These are phyloP conservation scores for Cryptococcus sp. DNA, from an alignment of 1,284 basidiomycete species.

Conservation along the genomic window DNA sequence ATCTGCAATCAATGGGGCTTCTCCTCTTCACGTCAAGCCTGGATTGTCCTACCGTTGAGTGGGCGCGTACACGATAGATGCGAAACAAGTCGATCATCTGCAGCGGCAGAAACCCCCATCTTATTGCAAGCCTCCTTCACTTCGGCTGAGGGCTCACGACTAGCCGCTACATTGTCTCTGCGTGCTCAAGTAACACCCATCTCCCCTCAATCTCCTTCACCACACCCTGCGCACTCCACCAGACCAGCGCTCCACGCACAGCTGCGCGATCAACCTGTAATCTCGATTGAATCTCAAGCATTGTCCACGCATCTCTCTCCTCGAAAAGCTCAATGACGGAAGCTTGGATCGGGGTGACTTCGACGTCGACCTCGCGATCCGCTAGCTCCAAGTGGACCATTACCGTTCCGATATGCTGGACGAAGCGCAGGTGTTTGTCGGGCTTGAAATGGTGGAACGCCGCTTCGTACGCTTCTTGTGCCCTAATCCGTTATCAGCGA, in stretches of 20 bases:
- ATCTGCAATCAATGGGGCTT: too few relatives aligned
- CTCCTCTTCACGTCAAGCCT: too few relatives aligned
- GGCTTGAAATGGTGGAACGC: slow-evolving; percentile 80
- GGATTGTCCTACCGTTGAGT: too few relatives aligned
- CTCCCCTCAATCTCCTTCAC: slow-evolving; percentile 59
- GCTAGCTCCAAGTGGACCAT: slow-evolving; percentile 73
- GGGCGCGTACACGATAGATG: too few relatives aligned
- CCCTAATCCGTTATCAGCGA: slow-evolving; percentile 53
- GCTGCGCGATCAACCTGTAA: slow-evolving; percentile 67
- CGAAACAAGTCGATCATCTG: too few relatives aligned
- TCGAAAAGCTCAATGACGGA: slow-evolving; percentile 85
- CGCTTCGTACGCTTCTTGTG: slow-evolving; percentile 72
- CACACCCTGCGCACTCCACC: slow-evolving; percentile 81
- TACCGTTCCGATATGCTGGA: slow-evolving; percentile 81
- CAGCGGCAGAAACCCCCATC: too few relatives aligned
- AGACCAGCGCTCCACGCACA: slow-evolving; percentile 71
- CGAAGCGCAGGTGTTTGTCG: slow-evolving; percentile 82
- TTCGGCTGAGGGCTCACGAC: too few relatives aligned
- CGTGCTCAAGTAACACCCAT: slow-evolving; percentile 59
- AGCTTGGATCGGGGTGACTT: slow-evolving; percentile 83
- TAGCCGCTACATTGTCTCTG: slow-evolving; percentile 55
- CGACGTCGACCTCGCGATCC: slow-evolving; percentile 72
- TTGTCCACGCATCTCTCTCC: slow-evolving; percentile 58
- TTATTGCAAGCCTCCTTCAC: too few relatives aligned
- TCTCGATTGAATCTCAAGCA: slow-evolving; percentile 62